Evolutionary conservation across 768 basidiomycete species (phyloP), one percentile per base, ranked within the genome.

Genomic region (Leccinum arenicola): DNA sequence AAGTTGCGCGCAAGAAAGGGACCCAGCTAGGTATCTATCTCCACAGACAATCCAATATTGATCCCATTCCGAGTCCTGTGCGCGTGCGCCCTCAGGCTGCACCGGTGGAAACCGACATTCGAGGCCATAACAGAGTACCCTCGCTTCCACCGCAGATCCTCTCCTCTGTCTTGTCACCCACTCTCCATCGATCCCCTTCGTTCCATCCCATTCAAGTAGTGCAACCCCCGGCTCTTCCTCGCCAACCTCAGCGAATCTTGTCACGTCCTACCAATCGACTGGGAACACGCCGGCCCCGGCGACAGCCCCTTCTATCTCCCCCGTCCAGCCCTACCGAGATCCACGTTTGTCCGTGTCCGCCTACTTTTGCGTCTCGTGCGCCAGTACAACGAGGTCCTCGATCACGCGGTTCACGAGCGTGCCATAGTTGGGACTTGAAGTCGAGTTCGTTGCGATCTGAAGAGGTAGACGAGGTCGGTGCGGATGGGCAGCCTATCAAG

Each of bases 381-480:
- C 89, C 0, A 91, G 86, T 58, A 84, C 87, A n/a, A 87, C 88
- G 6, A 93, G 94, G 3, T 84, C 91, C 7, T 87, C 86, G 33
- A 79, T 93, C 68, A 94, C 91, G 54, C 80, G 86, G 43, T 96
- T 96, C 70, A 83, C 87, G 52, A 94, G 91, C 68, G 80, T 83
- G 48, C 60, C 92, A 95, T 78, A 92, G 89, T 62, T 96, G 93
- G 95, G 95, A 94, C 0, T 95, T 94, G 94, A 94, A 93, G 75
- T 82, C 80, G 55, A 80, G 79, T 58, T 81, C 82, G 19, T 68
- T 87, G 52, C 69, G 80, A 15, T 79, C 77, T 19, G 82, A 85
- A 55, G 84, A 70, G 57, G 78, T 81, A 65, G 67, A 77, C 60
- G 67, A 84, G 52, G 73, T 74, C 15, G 69, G 72, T 36, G 70